phyloP scores from a whole-genome alignment of 2,329 filamentous ascomycete genomes.

The Tolypocladium inflatum region DNA sequence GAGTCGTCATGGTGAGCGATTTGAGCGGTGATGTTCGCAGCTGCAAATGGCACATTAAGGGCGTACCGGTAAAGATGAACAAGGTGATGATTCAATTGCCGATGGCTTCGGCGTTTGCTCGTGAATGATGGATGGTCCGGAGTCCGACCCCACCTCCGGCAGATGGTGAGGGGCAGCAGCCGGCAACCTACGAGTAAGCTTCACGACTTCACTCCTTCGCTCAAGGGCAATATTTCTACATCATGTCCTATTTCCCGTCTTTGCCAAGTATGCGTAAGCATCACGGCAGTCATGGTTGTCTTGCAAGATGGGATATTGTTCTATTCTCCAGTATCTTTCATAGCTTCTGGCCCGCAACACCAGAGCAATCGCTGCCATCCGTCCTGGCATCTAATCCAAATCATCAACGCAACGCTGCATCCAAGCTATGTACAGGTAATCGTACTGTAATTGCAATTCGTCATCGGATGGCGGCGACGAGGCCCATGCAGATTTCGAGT shows the following conservation, averaged over 20 bases:
- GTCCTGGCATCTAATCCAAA: background rate
- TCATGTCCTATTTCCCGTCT: no score
- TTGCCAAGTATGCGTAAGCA: background rate
- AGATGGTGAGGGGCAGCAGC: no score
- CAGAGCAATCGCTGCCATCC: background rate
- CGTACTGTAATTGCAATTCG: background rate
- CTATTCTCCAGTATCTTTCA: background rate
- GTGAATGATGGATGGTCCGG: no score
- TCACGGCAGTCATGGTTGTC: background rate
- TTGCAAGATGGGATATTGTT: background rate
- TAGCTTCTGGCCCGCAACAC: background rate
- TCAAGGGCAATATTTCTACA: no score
- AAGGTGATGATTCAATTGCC: background rate
- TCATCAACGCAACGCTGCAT: background rate
- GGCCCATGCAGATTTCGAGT: background rate
- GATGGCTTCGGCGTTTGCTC: background rate
- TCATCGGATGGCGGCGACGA: background rate
- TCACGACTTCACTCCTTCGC: background rate
- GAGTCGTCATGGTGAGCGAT: conserved; percentile 8
- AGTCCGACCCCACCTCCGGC: background rate
- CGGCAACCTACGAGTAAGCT: no score
- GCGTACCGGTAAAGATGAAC: no score
- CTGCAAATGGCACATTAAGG: background rate
- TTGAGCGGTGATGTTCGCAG: no score
- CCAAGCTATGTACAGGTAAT: background rate